Evolutionary conservation across 257 asterid species (phyloP), one percentile per base, ranked within the genome.

Genomic region (Nicotiana paniculata): DNA sequence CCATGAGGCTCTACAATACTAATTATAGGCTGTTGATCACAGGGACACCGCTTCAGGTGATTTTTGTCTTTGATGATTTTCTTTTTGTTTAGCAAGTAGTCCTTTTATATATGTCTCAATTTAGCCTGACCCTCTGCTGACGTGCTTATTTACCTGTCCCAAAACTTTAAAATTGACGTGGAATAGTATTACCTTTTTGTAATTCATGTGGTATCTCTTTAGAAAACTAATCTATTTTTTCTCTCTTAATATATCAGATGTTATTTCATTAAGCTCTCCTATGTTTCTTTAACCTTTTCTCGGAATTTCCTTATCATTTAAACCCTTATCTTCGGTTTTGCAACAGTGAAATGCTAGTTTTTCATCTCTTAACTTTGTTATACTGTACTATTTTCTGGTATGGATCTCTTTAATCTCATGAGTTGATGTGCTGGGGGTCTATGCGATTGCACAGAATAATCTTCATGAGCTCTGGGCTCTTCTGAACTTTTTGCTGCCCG

Each of bases 381-480:
- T 51, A 37, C 28, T 51, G 28, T 28, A 75, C 63, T 39, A 48
- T 70, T 51, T 43, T 75, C 46, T 26, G n/a, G 63, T 75, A 75
- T 15, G 63, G 16, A 26, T 51, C 63, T 75, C 9, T 26, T 3
- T 51, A 8, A 35, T 51, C 63, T 51, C 63, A 26, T 72, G 63
- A 26, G 9, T 26, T 82, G 59, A 75, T 80, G 81, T 68, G 48
- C 11, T 81, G 62, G 61, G 61, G 54, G 3, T 79, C 74, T 43
- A 59, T 48, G 68, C 81, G 30, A 18, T 54, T 82, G 54, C 81
- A 91, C 98, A 96, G 99, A 96, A 96, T 91, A 96, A 96, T 88
- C 99, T 96, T 87, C 99, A 96, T 85, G 99, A 96, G 72, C 98
- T 96, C 32, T 94, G 99, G 99, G 91, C 99, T 32, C 98, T 96